These are phyloP conservation scores for Yamadazyma takamatsuzukensis DNA, from an alignment of 805 yeast species.

Conservation along the genomic window DNA sequence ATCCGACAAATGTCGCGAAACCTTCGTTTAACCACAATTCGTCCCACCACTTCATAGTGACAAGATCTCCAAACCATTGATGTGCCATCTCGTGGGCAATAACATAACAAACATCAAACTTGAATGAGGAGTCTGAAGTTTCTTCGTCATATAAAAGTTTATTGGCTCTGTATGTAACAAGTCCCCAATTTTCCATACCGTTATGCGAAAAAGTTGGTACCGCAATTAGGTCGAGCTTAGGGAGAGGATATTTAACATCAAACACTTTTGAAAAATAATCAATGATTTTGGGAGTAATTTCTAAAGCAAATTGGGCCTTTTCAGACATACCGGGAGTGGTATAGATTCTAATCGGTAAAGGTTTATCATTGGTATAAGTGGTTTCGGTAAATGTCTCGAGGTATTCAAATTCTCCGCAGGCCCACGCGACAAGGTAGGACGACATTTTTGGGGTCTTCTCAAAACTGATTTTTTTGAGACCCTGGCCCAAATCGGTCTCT, in stretches of 20 bases:
- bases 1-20: constrained; percentile 85
- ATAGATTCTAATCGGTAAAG: constrained; percentile 49
- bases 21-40: constrained; percentile 89
- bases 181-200: constrained; percentile 92
- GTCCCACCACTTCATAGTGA: constrained; percentile 94
- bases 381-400: constrained; percentile 44
- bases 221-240: constrained; percentile 76
- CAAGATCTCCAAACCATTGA: constrained; percentile 89
- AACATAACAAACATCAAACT: constrained; percentile 76
- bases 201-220: constrained; percentile 78
- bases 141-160: constrained; percentile 43
- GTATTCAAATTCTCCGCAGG: constrained; percentile 53
- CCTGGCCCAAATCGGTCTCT: constrained; percentile 6
- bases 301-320: constrained; percentile 47
- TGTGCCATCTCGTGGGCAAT: constrained; percentile 86
- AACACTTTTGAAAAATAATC: constrained; percentile 48
- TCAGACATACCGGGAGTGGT: constrained; percentile 48
- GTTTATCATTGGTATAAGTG: constrained; percentile 32
- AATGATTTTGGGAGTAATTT: constrained; percentile 46
- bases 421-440: constrained; percentile 57
- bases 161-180: constrained; percentile 63
- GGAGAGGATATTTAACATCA: constrained; percentile 63
- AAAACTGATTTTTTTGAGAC: constrained; percentile 29
- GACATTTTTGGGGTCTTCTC: constrained; percentile 52
- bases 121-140: constrained; percentile 47